Evolutionary conservation across 257 asterid species (phyloP).

Genomic region (Thymus mandschuricus): DNA sequence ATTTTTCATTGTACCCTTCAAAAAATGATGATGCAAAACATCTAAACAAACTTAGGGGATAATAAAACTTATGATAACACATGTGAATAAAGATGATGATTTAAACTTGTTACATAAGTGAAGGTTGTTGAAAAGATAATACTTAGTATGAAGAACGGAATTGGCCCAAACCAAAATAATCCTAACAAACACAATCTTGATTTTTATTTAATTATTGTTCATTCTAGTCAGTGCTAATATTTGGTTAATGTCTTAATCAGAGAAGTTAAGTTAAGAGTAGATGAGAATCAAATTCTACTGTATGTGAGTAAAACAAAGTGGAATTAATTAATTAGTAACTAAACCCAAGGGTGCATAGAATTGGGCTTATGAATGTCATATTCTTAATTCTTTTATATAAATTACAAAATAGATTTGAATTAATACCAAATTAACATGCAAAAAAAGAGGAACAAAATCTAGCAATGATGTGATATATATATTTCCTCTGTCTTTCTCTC

Average conservation of each 20-base stretch:
- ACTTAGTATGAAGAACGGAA: no score
- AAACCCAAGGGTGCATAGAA: not conserved
- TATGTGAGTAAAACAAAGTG: not conserved
- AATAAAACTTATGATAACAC: no score
- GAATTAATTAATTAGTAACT: not conserved
- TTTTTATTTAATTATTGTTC: not conserved
- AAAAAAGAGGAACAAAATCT: not conserved
- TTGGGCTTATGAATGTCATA: not conserved
- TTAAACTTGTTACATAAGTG: no score
- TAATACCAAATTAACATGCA: no score
- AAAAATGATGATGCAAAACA: no score
- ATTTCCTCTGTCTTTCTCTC: not conserved
- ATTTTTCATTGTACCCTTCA: no score
- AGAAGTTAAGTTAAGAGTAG: not conserved
- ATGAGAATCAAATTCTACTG: not conserved
- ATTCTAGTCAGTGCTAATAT: not conserved
- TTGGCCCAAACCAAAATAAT: no score
- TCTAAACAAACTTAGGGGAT: no score
- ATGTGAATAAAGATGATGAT: no score
- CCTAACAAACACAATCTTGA: no score
- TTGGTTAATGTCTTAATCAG: not conserved
- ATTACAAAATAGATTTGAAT: not conserved
- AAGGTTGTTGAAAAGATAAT: no score
- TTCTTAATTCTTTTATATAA: not conserved
- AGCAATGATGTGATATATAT: not conserved